A percentile compares a stretch with the other conserved stretches of the same genome.
phyloP scores from a whole-genome alignment of 2,329 filamentous ascomycete species.

The Colletotrichum sp. region DNA sequence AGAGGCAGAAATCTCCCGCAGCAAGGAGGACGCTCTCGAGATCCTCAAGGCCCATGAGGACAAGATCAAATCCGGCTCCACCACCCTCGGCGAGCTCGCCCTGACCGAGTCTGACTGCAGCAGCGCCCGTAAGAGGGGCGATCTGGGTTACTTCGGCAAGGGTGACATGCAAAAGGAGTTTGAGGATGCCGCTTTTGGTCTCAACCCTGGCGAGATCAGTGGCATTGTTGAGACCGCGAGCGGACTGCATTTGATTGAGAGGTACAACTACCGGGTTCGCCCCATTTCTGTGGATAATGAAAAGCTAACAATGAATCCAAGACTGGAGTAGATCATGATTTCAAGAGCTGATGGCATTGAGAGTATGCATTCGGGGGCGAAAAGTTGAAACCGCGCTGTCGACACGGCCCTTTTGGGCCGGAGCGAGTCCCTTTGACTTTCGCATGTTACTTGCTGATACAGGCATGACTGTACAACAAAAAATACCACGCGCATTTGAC shows the following conservation, averaged over 20 bases:
- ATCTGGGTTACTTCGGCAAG: conserved; percentile 91
- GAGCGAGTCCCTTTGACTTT: not conserved
- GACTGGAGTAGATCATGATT: conserved; percentile 30
- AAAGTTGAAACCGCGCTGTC: conserved; percentile 4
- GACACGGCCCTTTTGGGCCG: not conserved
- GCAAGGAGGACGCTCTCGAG: conserved; percentile 82
- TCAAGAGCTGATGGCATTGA: not conserved
- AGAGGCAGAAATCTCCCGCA: conserved; percentile 84
- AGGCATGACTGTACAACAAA: conserved; percentile 13
- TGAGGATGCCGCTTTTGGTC: conserved; percentile 91
- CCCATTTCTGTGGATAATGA: conserved; percentile 10
- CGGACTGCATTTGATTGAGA: conserved; percentile 93
- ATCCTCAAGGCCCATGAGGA: conserved; percentile 79
- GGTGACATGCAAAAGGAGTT: conserved; percentile 99
- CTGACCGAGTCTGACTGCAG: conserved; percentile 92
- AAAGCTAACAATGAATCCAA: conserved; percentile 62
- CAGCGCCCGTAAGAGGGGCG: conserved; percentile 90
- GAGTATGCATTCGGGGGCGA: not conserved
- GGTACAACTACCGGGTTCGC: conserved; percentile 55
- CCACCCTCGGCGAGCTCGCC: conserved; percentile 80
- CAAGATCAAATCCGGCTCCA: conserved; percentile 73
- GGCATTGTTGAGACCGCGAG: conserved; percentile 89
- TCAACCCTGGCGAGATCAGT: conserved; percentile 87
- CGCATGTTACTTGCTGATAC: not conserved
- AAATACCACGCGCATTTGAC: conserved; percentile 10